Evolutionary conservation across 495 filamentous ascomycete species (phyloP).

Genomic region (Friedmanniomyces simplex): DNA sequence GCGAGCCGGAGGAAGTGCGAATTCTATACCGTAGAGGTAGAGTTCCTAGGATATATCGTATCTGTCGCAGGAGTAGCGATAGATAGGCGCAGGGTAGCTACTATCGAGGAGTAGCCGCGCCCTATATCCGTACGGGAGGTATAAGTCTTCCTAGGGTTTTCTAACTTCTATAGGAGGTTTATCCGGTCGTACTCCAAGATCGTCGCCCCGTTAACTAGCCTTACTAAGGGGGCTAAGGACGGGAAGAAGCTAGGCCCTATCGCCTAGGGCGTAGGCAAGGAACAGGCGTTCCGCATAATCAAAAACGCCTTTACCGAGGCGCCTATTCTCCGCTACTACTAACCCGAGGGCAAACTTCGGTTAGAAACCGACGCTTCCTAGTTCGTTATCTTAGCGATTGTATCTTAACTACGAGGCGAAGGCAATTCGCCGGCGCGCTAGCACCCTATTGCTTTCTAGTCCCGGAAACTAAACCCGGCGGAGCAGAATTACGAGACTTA

Average conservation of each 20-base stretch:
- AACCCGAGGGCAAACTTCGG: not conserved
- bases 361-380: conserved; percentile 22
- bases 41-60: conserved; percentile 21
- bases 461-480: not conserved
- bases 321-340: not conserved
- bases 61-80: conserved; percentile 10
- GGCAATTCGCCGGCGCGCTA: not conserved
- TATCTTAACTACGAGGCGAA: conserved; percentile 1
- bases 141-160: conserved; percentile 23
- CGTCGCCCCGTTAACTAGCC: conserved; percentile 6
- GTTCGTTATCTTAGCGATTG: conserved; percentile 2
- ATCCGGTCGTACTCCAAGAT: conserved; percentile 14
- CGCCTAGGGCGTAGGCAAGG: too few species aligned
- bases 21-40: not conserved
- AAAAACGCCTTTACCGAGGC: not conserved
- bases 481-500: conserved; percentile 13
- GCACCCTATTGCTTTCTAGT: conserved; percentile 11
- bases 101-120: conserved; percentile 17
- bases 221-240: not conserved
- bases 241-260: not conserved
- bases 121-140: conserved; percentile 16
- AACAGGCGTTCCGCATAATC: not conserved
- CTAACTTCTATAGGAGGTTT: conserved; percentile 25
- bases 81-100: conserved; percentile 13
- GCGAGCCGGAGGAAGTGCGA: conserved; percentile 13